Evolutionary conservation across 495 filamentous ascomycete species (phyloP).

Genomic region (Bacidia rubella): DNA sequence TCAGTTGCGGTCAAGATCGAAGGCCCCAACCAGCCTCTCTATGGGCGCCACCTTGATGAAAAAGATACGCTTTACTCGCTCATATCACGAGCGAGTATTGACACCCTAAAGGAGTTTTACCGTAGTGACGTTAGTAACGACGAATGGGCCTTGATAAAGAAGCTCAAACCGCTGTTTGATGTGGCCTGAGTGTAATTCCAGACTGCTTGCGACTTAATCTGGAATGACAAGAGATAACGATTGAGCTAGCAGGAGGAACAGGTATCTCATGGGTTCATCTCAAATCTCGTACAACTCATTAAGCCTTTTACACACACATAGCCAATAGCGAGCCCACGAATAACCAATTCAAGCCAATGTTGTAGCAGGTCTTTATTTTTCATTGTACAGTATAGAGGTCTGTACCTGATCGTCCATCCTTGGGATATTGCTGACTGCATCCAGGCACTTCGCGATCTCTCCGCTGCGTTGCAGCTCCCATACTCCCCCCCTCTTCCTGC

Average conservation of each 20-base stretch:
- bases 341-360: too few species aligned
- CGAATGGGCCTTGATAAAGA: conserved; percentile 84
- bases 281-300: neutral
- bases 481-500: conserved; percentile 24
- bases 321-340: neutral
- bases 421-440: conserved; percentile 42
- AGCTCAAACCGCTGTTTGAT: conserved; percentile 90
- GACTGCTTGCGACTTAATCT: too few species aligned
- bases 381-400: conserved; percentile 15
- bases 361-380: neutral
- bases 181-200: conserved; percentile 38
- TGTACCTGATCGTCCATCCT: conserved; percentile 27
- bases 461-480: conserved; percentile 23
- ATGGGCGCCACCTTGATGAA: conserved; percentile 92
- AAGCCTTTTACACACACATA: neutral
- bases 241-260: too few species aligned
- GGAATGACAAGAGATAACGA: too few species aligned
- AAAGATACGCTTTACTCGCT: conserved; percentile 76
- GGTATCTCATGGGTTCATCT: too few species aligned
- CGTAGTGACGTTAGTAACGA: conserved; percentile 79
- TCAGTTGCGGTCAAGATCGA: conserved; percentile 98
- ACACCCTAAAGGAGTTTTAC: conserved; percentile 94
- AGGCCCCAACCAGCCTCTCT: conserved; percentile 83
- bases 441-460: conserved; percentile 37
- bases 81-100: conserved; percentile 78